Evolutionary conservation across 441 rosid species (phyloP).

Genomic region (Arabidopsis lyrata): DNA sequence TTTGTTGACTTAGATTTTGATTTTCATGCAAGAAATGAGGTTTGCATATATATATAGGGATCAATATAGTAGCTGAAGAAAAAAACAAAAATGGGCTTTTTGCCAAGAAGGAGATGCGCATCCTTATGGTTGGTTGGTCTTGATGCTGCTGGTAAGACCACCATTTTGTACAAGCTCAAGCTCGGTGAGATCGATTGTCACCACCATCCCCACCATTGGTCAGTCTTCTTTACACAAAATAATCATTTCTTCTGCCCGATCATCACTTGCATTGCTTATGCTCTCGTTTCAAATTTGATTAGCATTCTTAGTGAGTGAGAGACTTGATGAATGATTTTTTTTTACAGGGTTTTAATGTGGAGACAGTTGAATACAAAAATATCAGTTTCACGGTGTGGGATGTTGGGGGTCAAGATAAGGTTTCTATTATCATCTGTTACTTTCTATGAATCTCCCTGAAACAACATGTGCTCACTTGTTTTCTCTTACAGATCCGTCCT

Average conservation of each 20-base stretch:
- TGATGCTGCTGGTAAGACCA: conserved; percentile 96
- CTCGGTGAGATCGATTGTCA: conserved; percentile 66
- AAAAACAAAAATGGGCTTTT: too few species aligned
- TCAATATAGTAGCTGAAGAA: too few species aligned
- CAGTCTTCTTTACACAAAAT: too few species aligned
- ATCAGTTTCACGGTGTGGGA: conserved; percentile 93
- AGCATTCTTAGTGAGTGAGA: conserved; percentile 22
- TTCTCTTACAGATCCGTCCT: conserved; percentile 64
- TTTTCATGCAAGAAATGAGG: too few species aligned
- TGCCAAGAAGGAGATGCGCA: too few species aligned
- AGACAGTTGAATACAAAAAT: conserved; percentile 88
- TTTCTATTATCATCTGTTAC: conserved; percentile 25
- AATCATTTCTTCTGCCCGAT: too few species aligned
- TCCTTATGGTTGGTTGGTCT: conserved; percentile 58
- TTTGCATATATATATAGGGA: too few species aligned
- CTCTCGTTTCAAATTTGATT: too few species aligned
- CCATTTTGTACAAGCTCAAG: conserved; percentile 85
- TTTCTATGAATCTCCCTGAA: conserved; percentile 16
- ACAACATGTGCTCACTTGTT: conserved; percentile 26
- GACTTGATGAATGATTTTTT: background rate
- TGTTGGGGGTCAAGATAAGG: conserved; percentile 91
- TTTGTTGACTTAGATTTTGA: too few species aligned
- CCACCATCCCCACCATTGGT: too few species aligned
- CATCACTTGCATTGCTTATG: too few species aligned
- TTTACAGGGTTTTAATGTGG: conserved; percentile 76